phyloP scores from a whole-genome alignment of 257 asterid species.

The Lavandula angustifolia region DNA sequence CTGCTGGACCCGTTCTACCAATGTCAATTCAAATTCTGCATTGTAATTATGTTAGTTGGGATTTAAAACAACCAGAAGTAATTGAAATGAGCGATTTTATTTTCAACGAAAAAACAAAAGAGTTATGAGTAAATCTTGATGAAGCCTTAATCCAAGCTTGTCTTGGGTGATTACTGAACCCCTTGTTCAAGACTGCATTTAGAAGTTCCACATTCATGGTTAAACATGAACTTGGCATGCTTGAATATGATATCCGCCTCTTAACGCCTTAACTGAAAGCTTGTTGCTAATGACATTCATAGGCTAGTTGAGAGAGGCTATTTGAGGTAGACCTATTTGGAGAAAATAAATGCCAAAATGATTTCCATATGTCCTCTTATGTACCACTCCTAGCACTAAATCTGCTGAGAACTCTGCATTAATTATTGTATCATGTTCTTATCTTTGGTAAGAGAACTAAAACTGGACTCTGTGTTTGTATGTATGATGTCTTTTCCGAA shows the following conservation, averaged over 20 bases:
- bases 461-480: constrained; percentile 8
- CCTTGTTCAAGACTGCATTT: too few species aligned
- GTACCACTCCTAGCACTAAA: neutral
- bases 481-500: too few species aligned
- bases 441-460: neutral
- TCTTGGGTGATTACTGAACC: neutral
- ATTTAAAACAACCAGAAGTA: too few species aligned
- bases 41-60: neutral
- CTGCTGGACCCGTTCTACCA: neutral
- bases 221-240: neutral
- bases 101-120: neutral
- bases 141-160: neutral
- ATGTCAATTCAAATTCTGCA: constrained; percentile 4
- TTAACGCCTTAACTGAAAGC: neutral
- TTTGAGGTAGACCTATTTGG: neutral
- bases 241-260: neutral
- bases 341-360: constrained; percentile 10
- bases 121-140: neutral
- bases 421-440: neutral
- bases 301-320: constrained; percentile 5
- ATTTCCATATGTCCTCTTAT: constrained; percentile 3
- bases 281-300: neutral
- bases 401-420: neutral
- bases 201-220: neutral
- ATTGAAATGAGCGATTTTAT: too few species aligned